phyloP scores from a whole-genome alignment of 345 rosid genomes.

The Citrus glauca region DNA sequence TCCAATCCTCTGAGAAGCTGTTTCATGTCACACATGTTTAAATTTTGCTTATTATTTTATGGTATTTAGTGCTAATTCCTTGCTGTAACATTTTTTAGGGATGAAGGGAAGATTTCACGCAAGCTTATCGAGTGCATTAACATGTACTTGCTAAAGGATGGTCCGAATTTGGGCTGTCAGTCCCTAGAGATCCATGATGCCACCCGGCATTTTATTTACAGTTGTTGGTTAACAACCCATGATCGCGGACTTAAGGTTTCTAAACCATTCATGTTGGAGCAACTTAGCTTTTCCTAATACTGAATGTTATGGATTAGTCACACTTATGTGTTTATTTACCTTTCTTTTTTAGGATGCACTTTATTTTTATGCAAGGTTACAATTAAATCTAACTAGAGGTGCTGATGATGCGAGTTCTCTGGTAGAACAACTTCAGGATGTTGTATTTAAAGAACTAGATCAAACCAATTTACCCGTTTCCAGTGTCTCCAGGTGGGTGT shows the following conservation, averaged over 20 bases:
- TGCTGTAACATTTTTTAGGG: constrained; percentile 46
- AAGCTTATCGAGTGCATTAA: constrained; percentile 88
- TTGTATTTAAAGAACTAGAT: constrained; percentile 82
- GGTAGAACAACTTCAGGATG: constrained; percentile 75
- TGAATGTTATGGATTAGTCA: constrained; percentile 13
- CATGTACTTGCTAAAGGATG: constrained; percentile 70
- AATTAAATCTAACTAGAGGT: constrained; percentile 62
- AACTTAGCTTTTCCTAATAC: background rate
- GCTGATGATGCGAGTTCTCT: constrained; percentile 48
- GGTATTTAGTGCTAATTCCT: constrained; percentile 11
- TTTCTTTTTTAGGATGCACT: constrained; percentile 61
- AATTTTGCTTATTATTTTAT: constrained; percentile 3
- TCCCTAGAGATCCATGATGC: constrained; percentile 69
- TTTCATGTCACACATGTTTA: background rate
- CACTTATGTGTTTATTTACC: constrained; percentile 2
- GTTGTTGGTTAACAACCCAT: constrained; percentile 70
- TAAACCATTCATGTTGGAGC: constrained; percentile 3
- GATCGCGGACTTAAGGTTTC: constrained; percentile 74
- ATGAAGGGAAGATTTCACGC: constrained; percentile 87
- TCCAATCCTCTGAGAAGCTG: background rate
- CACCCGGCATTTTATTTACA: constrained; percentile 52
- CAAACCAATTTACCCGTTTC: constrained; percentile 50
- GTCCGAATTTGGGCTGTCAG: constrained; percentile 76
- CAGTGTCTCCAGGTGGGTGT: constrained; percentile 46
- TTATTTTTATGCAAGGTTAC: constrained; percentile 66